These are phyloP conservation scores for Populus deltoides DNA, from an alignment of 345 rosid genomes.

Conservation along the genomic window DNA sequence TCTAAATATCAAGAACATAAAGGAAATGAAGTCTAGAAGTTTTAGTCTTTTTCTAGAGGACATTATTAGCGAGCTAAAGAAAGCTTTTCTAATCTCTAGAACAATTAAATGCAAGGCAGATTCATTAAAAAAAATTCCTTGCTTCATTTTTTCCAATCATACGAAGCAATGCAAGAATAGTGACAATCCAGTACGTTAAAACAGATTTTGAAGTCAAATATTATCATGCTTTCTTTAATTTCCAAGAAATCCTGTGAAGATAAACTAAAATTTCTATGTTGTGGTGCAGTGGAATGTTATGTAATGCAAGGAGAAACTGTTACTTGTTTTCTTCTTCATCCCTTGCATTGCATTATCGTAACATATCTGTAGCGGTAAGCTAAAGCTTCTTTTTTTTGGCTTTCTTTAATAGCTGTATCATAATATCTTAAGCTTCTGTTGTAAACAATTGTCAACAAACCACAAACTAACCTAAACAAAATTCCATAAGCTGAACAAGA, in stretches of 20 bases:
- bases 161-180: not conserved
- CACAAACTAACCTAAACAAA: not conserved
- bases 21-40: not conserved
- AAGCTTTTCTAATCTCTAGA: not conserved
- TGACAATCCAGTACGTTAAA: not conserved
- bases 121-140: not conserved
- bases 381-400: not conserved
- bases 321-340: not conserved
- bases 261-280: not conserved
- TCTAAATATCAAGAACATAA: not conserved
- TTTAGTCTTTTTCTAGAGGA: not conserved
- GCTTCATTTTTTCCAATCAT: not conserved
- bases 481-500: not conserved
- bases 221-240: not conserved
- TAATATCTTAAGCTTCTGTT: not conserved
- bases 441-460: not conserved
- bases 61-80: not conserved
- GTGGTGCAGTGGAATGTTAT: not conserved
- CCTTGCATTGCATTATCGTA: not conserved
- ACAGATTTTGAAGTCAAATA: not conserved
- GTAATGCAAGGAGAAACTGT: not conserved
- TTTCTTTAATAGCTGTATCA: not conserved
- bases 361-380: not conserved
- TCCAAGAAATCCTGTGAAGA: not conserved
- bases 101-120: not conserved